These are phyloP conservation scores for Zygoascus biomembranicola DNA, from an alignment of 805 yeast species.

Conservation along the genomic window DNA sequence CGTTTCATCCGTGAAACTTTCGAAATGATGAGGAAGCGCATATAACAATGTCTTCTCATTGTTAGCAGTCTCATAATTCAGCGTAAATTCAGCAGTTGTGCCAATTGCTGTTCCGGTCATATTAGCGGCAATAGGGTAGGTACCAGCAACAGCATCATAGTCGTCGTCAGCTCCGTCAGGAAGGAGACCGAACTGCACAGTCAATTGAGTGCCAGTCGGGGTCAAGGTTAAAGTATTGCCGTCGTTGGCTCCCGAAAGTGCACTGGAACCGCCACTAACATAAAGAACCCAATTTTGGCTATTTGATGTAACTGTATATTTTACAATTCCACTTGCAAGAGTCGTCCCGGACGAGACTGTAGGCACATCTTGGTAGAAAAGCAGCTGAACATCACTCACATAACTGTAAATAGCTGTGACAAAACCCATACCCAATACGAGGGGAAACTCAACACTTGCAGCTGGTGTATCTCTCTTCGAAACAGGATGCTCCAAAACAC, in stretches of 20 bases:
- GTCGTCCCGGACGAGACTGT: constrained; percentile 25
- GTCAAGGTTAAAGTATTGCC: constrained; percentile 15
- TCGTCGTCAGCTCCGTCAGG: background rate
- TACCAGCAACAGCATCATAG: background rate
- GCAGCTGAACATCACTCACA: constrained; percentile 35
- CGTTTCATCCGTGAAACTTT: constrained; percentile 27
- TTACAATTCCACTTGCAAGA: constrained; percentile 15
- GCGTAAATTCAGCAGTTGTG: background rate
- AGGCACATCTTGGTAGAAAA: constrained; percentile 40
- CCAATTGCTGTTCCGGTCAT: background rate
- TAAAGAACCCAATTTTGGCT: constrained; percentile 30
- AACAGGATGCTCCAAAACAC: background rate
- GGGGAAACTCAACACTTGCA: constrained; percentile 40
- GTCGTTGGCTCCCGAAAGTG: no score
- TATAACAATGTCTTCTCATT: constrained; percentile 35
- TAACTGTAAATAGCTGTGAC: constrained; percentile 57
- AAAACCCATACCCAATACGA: constrained; percentile 79
- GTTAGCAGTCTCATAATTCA: background rate
- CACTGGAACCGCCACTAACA: no score
- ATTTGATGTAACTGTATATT: constrained; percentile 30
- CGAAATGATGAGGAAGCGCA: constrained; percentile 62
- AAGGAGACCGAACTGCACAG: background rate
- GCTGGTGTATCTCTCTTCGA: constrained; percentile 16
- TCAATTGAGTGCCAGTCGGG: no score
- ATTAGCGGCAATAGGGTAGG: background rate